phyloP scores from a whole-genome alignment of 768 basidiomycete genomes.

The Chalciporus piperatus region DNA sequence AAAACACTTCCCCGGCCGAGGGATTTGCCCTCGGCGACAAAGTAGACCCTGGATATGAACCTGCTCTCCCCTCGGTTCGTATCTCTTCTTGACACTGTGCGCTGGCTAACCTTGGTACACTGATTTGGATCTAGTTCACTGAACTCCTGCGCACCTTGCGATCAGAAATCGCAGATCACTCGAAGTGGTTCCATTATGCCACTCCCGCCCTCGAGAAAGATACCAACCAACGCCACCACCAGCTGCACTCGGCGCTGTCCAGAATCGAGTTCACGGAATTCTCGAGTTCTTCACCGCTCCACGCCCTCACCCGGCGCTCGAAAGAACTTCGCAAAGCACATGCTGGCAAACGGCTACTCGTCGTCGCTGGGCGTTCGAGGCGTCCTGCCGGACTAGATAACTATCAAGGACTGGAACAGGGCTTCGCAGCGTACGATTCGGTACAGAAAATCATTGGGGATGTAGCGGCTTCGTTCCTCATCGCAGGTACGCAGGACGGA shows the following conservation, averaged over 20 bases:
- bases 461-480: slow-evolving; percentile 72
- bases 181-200: no score
- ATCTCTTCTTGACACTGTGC: no score
- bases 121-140: no score
- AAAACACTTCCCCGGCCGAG: slow-evolving; percentile 14
- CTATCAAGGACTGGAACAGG: slow-evolving; percentile 50
- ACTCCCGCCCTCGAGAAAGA: no score
- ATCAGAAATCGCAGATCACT: no score
- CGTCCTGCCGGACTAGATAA: slow-evolving; percentile 63
- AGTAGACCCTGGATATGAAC: no score
- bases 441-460: slow-evolving; percentile 85
- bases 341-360: slow-evolving; percentile 40
- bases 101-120: no score
- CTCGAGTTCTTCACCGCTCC: slow-evolving; percentile 53
- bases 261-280: slow-evolving; percentile 61
- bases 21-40: no score
- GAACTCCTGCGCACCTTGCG: no score
- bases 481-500: slow-evolving; percentile 56
- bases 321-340: slow-evolving; percentile 20
- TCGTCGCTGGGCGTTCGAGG: slow-evolving; percentile 77
- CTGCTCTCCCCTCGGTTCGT: no score
- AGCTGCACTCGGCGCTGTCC: slow-evolving; percentile 41
- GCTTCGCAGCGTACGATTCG: slow-evolving; percentile 32
- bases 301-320: slow-evolving; percentile 48
- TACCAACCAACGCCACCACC: not conserved